phyloP scores from a whole-genome alignment of 768 basidiomycete species.

The Leccinum fibrillosum region DNA sequence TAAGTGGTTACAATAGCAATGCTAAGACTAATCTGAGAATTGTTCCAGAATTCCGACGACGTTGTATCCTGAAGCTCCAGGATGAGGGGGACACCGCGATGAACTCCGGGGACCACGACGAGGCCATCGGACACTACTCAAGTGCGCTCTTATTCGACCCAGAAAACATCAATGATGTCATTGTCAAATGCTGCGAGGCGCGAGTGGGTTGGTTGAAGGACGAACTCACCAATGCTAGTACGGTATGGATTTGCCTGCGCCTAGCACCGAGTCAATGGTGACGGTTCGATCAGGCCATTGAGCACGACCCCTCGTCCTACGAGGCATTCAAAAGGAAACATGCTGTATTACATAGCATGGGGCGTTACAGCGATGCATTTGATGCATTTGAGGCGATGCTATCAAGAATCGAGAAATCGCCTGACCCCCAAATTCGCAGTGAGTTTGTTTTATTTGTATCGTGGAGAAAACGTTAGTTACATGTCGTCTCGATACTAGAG shows the following conservation, averaged over 20 bases:
- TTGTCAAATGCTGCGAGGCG: not conserved
- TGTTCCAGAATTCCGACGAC: not conserved
- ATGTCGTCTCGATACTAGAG: no score
- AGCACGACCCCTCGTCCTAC: not conserved
- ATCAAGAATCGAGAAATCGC: not conserved
- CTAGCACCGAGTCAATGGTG: no score
- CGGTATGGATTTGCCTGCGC: not conserved
- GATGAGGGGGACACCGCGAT: not conserved
- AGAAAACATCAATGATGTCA: not conserved
- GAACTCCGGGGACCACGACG: not conserved
- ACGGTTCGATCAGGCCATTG: not conserved
- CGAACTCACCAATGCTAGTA: not conserved
- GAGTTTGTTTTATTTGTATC: not conserved
- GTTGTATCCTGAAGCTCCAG: not conserved
- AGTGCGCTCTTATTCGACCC: not conserved
- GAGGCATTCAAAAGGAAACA: conserved; percentile 7
- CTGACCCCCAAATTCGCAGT: no score
- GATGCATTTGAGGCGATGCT: not conserved
- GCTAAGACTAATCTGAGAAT: no score
- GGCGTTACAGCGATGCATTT: not conserved
- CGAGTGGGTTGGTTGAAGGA: not conserved
- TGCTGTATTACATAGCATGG: not conserved
- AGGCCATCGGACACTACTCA: not conserved
- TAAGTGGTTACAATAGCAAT: no score
- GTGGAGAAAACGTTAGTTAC: no score